These are phyloP conservation scores for Aspergillus udagawae DNA, from an alignment of 2,329 filamentous ascomycete genomes.

Conservation along the genomic window DNA sequence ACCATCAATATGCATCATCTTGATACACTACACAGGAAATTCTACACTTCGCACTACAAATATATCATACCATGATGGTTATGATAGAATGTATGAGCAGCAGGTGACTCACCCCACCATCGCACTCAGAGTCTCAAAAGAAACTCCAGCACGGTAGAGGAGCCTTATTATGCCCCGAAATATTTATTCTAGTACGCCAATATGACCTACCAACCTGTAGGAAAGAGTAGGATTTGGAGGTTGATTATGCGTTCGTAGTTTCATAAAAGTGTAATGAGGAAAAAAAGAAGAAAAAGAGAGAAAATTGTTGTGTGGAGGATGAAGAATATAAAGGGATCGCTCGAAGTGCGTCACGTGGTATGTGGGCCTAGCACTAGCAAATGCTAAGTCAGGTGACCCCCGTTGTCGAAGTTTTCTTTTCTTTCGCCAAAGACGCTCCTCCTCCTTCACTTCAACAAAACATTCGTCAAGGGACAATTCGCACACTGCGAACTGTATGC, in stretches of 20 bases:
- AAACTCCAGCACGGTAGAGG: constrained; percentile 27
- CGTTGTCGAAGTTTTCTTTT: neutral
- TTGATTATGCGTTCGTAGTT: constrained; percentile 47
- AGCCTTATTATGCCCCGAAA: constrained; percentile 28
- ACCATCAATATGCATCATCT: neutral
- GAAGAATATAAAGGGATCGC: neutral
- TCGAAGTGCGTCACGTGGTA: constrained; percentile 4
- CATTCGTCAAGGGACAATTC: neutral
- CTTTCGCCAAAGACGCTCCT: neutral
- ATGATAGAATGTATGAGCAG: constrained; percentile 33
- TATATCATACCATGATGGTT: neutral
- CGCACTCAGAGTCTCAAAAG: constrained; percentile 22
- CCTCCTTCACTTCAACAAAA: neutral
- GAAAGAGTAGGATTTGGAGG: constrained; percentile 37
- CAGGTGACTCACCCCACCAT: constrained; percentile 36
- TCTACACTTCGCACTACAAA: neutral
- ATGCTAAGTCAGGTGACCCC: neutral
- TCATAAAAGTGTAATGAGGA: constrained; percentile 38
- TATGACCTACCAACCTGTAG: constrained; percentile 47
- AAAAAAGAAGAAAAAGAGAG: constrained; percentile 12
- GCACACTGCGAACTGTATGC: neutral
- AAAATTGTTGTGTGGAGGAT: constrained; percentile 8
- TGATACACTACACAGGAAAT: neutral
- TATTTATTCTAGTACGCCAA: constrained; percentile 44
- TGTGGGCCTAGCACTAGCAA: constrained; percentile 3